Base-by-base conservation (phyloP, 2,329 filamentous ascomycete species). In the Aaosphaeria pasadenensis region DNA sequence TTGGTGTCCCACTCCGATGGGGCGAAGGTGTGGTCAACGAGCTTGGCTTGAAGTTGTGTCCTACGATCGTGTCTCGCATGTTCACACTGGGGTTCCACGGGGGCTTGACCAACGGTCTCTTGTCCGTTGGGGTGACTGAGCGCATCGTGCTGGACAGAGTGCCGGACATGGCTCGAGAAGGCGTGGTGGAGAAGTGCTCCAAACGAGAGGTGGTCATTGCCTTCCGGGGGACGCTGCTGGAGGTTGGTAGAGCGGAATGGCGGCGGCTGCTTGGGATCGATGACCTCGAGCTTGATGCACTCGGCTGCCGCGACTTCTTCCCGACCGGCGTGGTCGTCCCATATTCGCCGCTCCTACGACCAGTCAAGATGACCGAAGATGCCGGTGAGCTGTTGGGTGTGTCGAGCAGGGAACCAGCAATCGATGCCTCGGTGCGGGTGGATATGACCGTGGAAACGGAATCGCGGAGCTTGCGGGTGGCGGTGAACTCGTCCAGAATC, bases 391-490 rank as follows among this genome's bases (percentile, higher is more conserved):
- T 82, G 44, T 75, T 75, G 3, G 80, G 80, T 1, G 80, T 82
- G 44, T 76, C 89, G 41, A 84, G 72, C 42, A 82, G 80, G 59
- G 88, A 92, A 52, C 80, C 85, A 7, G 82, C 73, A 2, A 85
- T 81, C 2, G 88, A 91, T 45, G 83, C 81, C 63, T 95, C 90
- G 56, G 88, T 88, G 30, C 66, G 64, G 32, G 54, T 47, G 2
- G 89, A 95, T 4, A 95, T 77, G 70, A 96, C 89, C 58, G 89
- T 96, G 0, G 91, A 96, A 48, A 97, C 87, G 0, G 92, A 96
- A 68, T 97, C 92, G 42, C 92, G 83, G 43, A 96, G 77, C 58
- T 92, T 88, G 63, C 91, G 88, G 45, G 82, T 84, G 54, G 79
- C 81, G 49, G 73, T 71, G 39, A 77, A 69, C 45, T 95, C 89